phyloP scores from a whole-genome alignment of 2,329 filamentous ascomycete genomes.

The Aspergillus tanneri region DNA sequence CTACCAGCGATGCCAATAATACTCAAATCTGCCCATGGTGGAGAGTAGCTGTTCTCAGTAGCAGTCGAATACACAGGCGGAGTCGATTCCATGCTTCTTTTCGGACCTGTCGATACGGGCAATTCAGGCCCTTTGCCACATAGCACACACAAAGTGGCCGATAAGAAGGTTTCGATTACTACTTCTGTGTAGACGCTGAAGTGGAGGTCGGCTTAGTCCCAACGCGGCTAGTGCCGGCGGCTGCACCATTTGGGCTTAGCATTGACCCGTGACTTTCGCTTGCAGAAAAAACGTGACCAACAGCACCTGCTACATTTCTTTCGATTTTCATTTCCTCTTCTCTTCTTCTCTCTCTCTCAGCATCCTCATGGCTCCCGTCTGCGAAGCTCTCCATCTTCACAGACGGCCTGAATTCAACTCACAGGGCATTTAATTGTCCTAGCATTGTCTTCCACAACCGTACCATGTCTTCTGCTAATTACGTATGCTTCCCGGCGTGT shows the following conservation, averaged over 20 bases:
- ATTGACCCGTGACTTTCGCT: constrained; percentile 31
- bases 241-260: constrained; percentile 27
- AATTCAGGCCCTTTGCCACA: neutral
- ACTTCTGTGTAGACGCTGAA: neutral
- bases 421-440: constrained; percentile 18
- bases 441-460: constrained; percentile 13
- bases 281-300: constrained; percentile 25
- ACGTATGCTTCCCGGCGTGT: constrained; percentile 41
- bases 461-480: constrained; percentile 43
- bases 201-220: neutral
- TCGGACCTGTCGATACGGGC: neutral
- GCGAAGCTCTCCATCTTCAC: constrained; percentile 34
- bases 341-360: constrained; percentile 14
- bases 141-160: constrained; percentile 3
- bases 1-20: constrained; percentile 96
- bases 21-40: constrained; percentile 92
- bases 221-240: neutral
- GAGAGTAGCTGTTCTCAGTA: constrained; percentile 70
- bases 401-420: constrained; percentile 28
- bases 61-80: constrained; percentile 38
- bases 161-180: neutral
- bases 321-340: constrained; percentile 25
- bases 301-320: constrained; percentile 23
- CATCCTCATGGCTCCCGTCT: constrained; percentile 37
- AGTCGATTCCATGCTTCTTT: constrained; percentile 36